Base-by-base conservation (phyloP, 179 eudicot genomes). In the Actinidia polygama region DNA sequence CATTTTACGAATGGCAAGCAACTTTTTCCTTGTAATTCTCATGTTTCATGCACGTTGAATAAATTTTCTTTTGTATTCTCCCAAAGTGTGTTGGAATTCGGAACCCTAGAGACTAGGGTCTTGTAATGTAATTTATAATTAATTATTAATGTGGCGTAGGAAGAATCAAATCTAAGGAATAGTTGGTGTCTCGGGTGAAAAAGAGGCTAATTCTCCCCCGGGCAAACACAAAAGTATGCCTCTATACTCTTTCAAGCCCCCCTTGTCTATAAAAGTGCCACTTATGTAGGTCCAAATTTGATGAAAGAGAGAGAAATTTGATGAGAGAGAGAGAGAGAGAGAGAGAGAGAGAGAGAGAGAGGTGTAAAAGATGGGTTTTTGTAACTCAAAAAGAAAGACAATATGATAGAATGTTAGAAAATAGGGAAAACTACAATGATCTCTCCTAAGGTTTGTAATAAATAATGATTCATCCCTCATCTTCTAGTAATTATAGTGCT, bases 121-220 rank as follows among this genome's bases (percentile, higher is more conserved):
- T 62, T 30, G 50, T 30, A 23, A 23, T 73, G 40, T 26, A 61
- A 24, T 23, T 19, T 14, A 47, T 73, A 5, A 51, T 4, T 10
- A 44, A 16, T 16, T 70, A 44, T 23, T 40, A 6, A 5, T 5
- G 11, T 78, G 81, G 46, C 18, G 81, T 4, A 77, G 36, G 68
- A 78, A 77, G 82, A 78, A 83, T 78, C 82, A 83, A 83, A 78
- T 78, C 82, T 57, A 72, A 70, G 69, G 73, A 23, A 71, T 77
- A 83, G 70, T 77, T 83, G 85, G 78, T 83, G 71, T 51, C 53
- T 3, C 70, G 50, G 8, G 63, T 21, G 44, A 50, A 44, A 26
- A 19, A 51, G 23, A 16, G 73, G 51, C 16, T 24, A 71, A 83
- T 76, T 75, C 75, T 55, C 84, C 80, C 68, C 70, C 50, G 80